Base-by-base conservation (phyloP, 306 rosid genomes). In the Fragaria ananassa region DNA sequence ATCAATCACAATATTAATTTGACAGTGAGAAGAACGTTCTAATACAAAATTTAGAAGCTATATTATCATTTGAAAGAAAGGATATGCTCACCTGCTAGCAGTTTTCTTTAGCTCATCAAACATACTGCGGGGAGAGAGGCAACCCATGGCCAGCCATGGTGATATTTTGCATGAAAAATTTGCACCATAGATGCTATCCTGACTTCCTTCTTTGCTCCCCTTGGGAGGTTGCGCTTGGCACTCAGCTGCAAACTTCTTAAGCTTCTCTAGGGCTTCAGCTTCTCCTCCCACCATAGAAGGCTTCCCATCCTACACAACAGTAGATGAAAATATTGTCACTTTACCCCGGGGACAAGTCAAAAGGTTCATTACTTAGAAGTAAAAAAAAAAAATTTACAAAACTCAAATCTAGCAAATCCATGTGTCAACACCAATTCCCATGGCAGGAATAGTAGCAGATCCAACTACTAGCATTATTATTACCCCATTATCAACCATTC, bases 61-160 rank as follows among this genome's bases (percentile, higher is more conserved):
- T 19, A 29, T 39, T 39, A 50, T 23, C 35, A 64, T 57, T 23
- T 37, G 73, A 83, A 81, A 63, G 74, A 57, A 75, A 45, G 49
- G 79, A 64, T 68, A 61, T n/a, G 56, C 78, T 49, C 50, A 96
- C 98, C 98, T 88, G 82, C 83, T 67, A 80, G 89, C 65, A 8
- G 93, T 88, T 82, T 91, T 92, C 84, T 89, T 96, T 15, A 96
- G 90, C 44, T 88, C 97, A 65, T 96, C 89, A 66, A 82, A 91
- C 97, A 96, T 89, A 11, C 86, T 68, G 49, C 99, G 93, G 53
- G 99, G 98, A 46, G 99, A 96, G 72, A 96, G 86, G 79, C 99
- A 96, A 63, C 99, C 99, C 98, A 86, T 87, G 62, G 98, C 85
- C 79, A 96, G 78, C 99, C 99, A 96, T 23, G 99, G 98, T 72